Evolutionary conservation across 2,329 filamentous ascomycete genomes (phyloP).

Genomic region (Ceratocystis variospora): DNA sequence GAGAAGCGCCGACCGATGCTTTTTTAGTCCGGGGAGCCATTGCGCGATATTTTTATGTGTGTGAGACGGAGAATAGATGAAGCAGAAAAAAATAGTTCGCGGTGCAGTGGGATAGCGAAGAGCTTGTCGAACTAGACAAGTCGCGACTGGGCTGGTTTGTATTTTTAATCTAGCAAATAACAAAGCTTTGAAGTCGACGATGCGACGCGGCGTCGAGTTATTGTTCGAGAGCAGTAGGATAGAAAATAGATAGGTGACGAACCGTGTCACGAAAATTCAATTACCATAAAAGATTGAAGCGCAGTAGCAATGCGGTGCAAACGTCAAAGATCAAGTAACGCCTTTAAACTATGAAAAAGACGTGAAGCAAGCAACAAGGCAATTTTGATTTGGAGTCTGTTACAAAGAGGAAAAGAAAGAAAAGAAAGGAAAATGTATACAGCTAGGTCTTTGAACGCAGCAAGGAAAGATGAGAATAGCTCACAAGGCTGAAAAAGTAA

Average conservation of each 20-base stretch:
- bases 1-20: constrained; percentile 6
- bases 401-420: too few relatives aligned
- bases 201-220: background rate
- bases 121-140: too few relatives aligned
- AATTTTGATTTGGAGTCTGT: background rate
- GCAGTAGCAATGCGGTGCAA: background rate
- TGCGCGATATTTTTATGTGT: background rate
- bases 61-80: background rate
- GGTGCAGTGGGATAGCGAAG: background rate
- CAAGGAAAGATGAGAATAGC: too few relatives aligned
- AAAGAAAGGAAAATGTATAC: too few relatives aligned
- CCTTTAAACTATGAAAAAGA: background rate
- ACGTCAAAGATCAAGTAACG: background rate
- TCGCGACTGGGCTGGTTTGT: too few relatives aligned
- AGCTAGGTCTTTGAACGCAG: too few relatives aligned
- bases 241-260: background rate
- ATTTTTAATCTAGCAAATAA: background rate
- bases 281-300: background rate
- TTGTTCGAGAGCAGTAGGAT: background rate
- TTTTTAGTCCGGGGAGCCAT: constrained; percentile 19
- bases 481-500: too few relatives aligned
- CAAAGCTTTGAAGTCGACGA: background rate
- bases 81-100: background rate
- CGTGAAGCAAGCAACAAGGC: background rate
- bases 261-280: background rate